These are phyloP conservation scores for Phytophthora hibernalis DNA, from an alignment of 352 stramenopile genomes.

Conservation along the genomic window DNA sequence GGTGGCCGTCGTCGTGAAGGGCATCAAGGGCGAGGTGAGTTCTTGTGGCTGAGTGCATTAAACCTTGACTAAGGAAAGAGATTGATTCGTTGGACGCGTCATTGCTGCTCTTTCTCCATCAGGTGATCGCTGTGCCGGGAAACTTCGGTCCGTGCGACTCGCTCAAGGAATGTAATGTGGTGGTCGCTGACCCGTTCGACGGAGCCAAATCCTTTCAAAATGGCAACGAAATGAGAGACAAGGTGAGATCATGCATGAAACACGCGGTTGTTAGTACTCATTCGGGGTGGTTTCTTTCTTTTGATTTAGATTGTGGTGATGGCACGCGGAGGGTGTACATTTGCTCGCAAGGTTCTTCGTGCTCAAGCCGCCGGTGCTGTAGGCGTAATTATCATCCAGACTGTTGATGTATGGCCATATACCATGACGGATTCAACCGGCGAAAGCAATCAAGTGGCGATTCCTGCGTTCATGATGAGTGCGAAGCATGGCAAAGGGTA, in stretches of 20 bases:
- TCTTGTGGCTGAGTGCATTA: neutral
- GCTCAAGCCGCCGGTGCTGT: conserved; percentile 62
- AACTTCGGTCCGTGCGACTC: conserved; percentile 84
- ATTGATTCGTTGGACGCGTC: neutral
- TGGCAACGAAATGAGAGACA: conserved; percentile 45
- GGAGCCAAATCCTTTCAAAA: conserved; percentile 56
- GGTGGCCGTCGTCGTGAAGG: conserved; percentile 65
- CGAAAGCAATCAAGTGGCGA: conserved; percentile 61
- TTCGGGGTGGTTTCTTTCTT: neutral
- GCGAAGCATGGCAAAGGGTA: conserved; percentile 72
- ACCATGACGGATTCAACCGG: conserved; percentile 85
- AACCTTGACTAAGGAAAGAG: neutral
- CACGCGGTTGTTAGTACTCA: neutral
- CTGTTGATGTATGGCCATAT: conserved; percentile 80
- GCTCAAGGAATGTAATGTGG: conserved; percentile 43
- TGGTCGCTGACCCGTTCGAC: conserved; percentile 70
- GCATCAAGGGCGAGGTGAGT: conserved; percentile 77
- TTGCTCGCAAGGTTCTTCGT: conserved; percentile 76
- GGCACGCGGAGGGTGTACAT: conserved; percentile 72
- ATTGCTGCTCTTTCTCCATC: neutral
- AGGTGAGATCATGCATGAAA: no score
- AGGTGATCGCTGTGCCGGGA: conserved; percentile 76
- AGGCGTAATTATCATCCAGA: conserved; percentile 78
- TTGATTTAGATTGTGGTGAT: conserved; percentile 69
- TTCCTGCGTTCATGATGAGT: conserved; percentile 86